Evolutionary conservation across 345 rosid species (phyloP), one percentile per base, ranked within the genome.

Genomic region (Linum usitatissimum): DNA sequence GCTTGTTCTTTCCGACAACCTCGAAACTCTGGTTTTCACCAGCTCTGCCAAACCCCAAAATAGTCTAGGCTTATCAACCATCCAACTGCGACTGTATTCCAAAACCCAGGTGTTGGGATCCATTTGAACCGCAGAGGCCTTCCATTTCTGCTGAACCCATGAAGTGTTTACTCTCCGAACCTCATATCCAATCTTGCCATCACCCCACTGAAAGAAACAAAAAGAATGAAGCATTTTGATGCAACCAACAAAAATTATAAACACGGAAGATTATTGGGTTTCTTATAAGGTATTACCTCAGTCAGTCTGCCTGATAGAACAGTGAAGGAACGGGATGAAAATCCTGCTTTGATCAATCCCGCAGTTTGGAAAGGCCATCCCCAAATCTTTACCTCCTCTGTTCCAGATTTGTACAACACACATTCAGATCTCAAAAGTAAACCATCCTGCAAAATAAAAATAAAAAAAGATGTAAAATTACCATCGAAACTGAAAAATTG

Each of bases 321-420:
- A 0, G 82, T 83, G 61, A 84, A 75, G 0, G 85, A 83, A 18
- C 76, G 76, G 3, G 95, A 79, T 28, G 81, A 79, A 68, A 77
- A 66, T 18, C 87, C 84, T 12, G 86, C 61, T 23, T 71, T 30
- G 59, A 81, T 82, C 80, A 90, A 67, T 21, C 96, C 96, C 0
- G 90, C 86, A 0, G 92, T 84, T 53, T 86, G 99, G 72, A 93
- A 68, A 64, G 99, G 97, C 99, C 99, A 93, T 21, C 95, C 97
- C 99, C 99, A 87, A 51, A 90, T 71, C 71, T 81, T 82, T 31
- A 93, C 90, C 64, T 90, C 97, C 77, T 90, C 99, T 9, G 58
- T 57, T n/a, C 66, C 56, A 1, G 99, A 90, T 67, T 83, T 87
- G 58, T 81, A 87, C 73, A 93, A 58, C 5, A 77, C 62, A 67